Conservation (phyloP, 495 filamentous ascomycete species). For the Staphylotrichum longicolle region DNA sequence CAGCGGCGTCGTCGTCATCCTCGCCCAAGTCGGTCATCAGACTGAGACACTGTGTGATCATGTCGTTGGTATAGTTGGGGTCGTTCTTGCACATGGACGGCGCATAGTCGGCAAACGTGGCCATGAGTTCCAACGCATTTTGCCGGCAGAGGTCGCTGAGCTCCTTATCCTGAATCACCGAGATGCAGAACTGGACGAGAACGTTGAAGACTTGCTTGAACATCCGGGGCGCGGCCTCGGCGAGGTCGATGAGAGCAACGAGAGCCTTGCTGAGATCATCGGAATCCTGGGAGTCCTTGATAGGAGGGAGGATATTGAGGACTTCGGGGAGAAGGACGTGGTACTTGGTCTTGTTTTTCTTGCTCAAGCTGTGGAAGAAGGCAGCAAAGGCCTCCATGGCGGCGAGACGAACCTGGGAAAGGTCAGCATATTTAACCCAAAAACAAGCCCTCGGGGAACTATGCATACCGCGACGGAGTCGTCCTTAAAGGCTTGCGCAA, state of each 20-base stretch:
- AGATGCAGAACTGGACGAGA: constrained; percentile 86
- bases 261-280: constrained; percentile 87
- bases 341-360: constrained; percentile 84
- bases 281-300: constrained; percentile 85
- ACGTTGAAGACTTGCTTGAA: constrained; percentile 89
- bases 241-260: constrained; percentile 86
- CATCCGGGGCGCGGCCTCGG: constrained; percentile 90
- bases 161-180: constrained; percentile 93
- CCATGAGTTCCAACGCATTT: constrained; percentile 95
- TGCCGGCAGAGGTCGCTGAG: constrained; percentile 85
- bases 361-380: constrained; percentile 86
- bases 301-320: constrained; percentile 86
- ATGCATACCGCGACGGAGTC: constrained; percentile 67
- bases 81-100: constrained; percentile 95
- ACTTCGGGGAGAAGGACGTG: constrained; percentile 81
- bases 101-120: constrained; percentile 94
- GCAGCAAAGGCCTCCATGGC: constrained; percentile 96
- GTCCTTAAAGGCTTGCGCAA: constrained; percentile 89
- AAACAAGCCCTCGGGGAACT: constrained; percentile 10
- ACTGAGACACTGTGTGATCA: constrained; percentile 98
- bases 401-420: constrained; percentile 71
- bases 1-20: constrained; percentile 91
- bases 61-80: constrained; percentile 80
- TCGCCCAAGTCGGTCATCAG: constrained; percentile 98
- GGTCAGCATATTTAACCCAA: constrained; percentile 15